phyloP scores from a whole-genome alignment of 495 filamentous ascomycete genomes.

The Opeltia flavorubescens region DNA sequence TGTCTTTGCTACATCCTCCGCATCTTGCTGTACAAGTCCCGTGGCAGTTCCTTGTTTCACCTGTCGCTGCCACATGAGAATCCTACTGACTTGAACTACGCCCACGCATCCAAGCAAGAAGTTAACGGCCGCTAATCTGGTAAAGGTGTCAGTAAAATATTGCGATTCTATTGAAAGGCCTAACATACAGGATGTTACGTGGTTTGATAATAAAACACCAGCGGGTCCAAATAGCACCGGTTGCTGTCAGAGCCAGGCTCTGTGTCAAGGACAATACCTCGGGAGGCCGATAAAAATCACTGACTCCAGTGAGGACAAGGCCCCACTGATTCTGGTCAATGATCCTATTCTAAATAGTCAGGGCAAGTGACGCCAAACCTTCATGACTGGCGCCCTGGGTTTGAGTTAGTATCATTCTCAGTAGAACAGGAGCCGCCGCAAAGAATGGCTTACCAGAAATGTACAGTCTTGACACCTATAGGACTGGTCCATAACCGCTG shows the following conservation, averaged over 20 bases:
- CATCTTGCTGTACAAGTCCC: constrained; percentile 27
- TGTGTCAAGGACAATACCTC: constrained; percentile 84
- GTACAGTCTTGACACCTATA: constrained; percentile 85
- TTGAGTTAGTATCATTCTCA: neutral
- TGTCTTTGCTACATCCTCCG: constrained; percentile 34
- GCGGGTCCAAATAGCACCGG: constrained; percentile 93
- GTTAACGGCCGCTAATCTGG: constrained; percentile 84
- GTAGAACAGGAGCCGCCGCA: constrained; percentile 4
- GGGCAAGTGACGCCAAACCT: constrained; percentile 37
- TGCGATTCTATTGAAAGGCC: neutral
- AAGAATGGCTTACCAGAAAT: constrained; percentile 64
- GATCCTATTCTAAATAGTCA: neutral
- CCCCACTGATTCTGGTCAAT: constrained; percentile 47
- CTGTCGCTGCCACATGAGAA: constrained; percentile 48
- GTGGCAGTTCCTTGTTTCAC: constrained; percentile 34
- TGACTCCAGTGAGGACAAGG: constrained; percentile 79
- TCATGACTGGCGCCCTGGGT: constrained; percentile 85
- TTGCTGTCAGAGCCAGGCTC: constrained; percentile 73
- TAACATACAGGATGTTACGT: constrained; percentile 64
- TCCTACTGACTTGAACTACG: constrained; percentile 64
- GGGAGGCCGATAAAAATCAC: constrained; percentile 84
- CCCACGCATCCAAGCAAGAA: constrained; percentile 93
- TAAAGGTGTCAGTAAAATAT: neutral
- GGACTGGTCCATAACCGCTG: constrained; percentile 75
- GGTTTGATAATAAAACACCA: constrained; percentile 98